A percentile compares a stretch with the other conserved stretches of the same genome.
Conservation (phyloP, 345 rosid genomes). For the Lagerstroemia speciosa region DNA sequence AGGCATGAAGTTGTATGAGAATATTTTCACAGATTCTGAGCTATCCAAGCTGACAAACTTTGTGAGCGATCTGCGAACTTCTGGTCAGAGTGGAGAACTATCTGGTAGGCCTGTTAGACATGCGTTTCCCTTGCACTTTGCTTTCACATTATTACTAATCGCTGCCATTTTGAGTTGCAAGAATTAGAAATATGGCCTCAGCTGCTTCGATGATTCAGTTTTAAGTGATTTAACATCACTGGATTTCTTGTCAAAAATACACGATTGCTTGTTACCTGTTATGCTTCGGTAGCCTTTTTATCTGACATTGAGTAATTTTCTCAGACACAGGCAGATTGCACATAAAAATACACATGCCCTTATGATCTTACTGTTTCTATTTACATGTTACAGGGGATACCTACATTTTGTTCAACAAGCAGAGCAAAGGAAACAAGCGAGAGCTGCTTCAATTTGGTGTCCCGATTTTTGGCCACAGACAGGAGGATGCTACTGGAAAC, state of each 20-base stretch:
- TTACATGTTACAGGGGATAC: conserved; percentile 52
- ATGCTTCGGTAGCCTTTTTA: not conserved
- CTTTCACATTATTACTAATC: not conserved
- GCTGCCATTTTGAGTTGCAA: not conserved
- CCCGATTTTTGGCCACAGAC: conserved; percentile 70
- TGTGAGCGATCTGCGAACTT: conserved; percentile 51
- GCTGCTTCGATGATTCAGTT: not conserved
- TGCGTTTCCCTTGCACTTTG: not conserved
- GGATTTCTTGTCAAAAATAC: not conserved
- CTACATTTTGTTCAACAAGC: conserved; percentile 86
- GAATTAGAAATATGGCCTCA: conserved; percentile 7
- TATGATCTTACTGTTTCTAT: not conserved
- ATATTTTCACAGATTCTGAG: conserved; percentile 61
- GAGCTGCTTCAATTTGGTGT: conserved; percentile 85
- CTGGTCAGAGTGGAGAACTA: conserved; percentile 86
- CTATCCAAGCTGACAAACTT: conserved; percentile 60
- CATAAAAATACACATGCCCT: not conserved
- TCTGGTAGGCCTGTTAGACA: conserved; percentile 37
- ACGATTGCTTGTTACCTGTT: not conserved
- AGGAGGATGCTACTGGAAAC: conserved; percentile 48
- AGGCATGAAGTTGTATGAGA: conserved; percentile 81
- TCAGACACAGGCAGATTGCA: not conserved
- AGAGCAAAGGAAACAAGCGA: conserved; percentile 83
- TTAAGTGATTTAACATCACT: not conserved
- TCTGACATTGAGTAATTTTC: not conserved